A percentile compares a stretch with the other conserved stretches of the same genome.
These are phyloP conservation scores for Trypanosomatidae sp. DNA, from an alignment of 208 protist species.

Conservation along the genomic window DNA sequence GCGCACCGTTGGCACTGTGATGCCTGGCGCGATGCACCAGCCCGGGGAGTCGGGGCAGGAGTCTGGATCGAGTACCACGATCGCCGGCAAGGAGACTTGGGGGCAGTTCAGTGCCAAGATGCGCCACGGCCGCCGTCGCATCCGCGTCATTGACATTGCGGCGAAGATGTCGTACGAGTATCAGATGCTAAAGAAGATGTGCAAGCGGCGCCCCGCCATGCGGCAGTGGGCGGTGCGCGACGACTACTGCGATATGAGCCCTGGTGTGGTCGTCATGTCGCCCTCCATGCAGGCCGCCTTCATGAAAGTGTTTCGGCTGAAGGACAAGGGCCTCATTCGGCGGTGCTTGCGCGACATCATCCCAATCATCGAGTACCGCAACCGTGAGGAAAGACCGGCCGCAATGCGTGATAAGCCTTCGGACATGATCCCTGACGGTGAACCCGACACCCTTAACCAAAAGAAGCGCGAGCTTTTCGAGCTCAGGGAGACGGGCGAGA, in stretches of 20 bases:
- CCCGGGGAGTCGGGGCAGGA: slow-evolving; percentile 63
- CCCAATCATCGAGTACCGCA: slow-evolving; percentile 89
- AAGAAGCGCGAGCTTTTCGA: slow-evolving; percentile 90
- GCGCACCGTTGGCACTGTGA: slow-evolving; percentile 8
- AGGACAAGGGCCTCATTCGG: slow-evolving; percentile 85
- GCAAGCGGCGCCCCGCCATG: slow-evolving; percentile 77
- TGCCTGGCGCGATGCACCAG: slow-evolving; percentile 69
- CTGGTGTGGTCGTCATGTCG: slow-evolving; percentile 88
- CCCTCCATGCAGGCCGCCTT: slow-evolving; percentile 90
- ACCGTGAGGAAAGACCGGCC: slow-evolving; percentile 63
- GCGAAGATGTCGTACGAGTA: slow-evolving; percentile 94
- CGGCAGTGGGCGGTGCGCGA: slow-evolving; percentile 87
- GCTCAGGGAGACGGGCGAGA: slow-evolving; percentile 71
- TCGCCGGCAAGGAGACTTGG: slow-evolving; percentile 85
- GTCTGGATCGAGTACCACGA: slow-evolving; percentile 48
- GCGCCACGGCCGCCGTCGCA: slow-evolving; percentile 72
- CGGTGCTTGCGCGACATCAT: slow-evolving; percentile 85
- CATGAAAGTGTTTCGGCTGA: slow-evolving; percentile 88
- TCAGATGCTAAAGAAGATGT: slow-evolving; percentile 90
- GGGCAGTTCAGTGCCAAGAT: slow-evolving; percentile 83
- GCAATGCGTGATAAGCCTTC: slow-evolving; percentile 43
- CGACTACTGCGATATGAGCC: slow-evolving; percentile 87
- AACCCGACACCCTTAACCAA: slow-evolving; percentile 88
- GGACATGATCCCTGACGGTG: slow-evolving; percentile 81
- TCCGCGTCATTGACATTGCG: slow-evolving; percentile 86